Evolutionary conservation across 2,329 filamentous ascomycete genomes (phyloP), one percentile per base, ranked within the genome.

Genomic region (Stagonosporopsis chrysanthemi): DNA sequence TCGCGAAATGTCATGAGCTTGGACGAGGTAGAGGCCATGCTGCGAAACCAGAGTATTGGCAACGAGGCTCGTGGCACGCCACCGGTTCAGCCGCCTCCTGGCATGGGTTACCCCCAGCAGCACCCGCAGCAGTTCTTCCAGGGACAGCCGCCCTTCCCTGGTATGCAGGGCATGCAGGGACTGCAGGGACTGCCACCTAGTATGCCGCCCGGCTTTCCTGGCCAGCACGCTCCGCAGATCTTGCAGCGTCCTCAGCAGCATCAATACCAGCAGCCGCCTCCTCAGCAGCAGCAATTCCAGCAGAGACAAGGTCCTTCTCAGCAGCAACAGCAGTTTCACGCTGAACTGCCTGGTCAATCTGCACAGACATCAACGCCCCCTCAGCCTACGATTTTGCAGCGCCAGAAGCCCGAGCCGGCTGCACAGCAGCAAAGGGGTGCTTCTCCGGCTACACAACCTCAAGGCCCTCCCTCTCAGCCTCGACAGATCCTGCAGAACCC

Each of bases 21-120:
- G 70, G 95, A 98, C 75, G 95, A 99, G 79, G 93, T 99, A 19
- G 95, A 99, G 79, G 94, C 94, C 51, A 88, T 92, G 63, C 93
- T 99, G 89, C 87, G 90, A 58, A 83, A 85, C 31, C 89, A 93
- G 65, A 79, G 86, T 29, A 84, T 85, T 22, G 59, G 62, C 26
- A 57, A 56, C 19, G 61, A 65, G 6, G 31, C 58, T 41, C 62
- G 62, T 39, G 61, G 39, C 17, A 59, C 67, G 2, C 68, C 71
- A 26, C 67, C 77, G 19, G 68, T 74, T 6, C 67, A 61, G 12
- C 57, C 58, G 19, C 68, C 61, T 23, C 56, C 65, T 35, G 56
- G 51, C 64, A 67, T 48, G 62, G 62, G 54, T 41, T 68, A 65
- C 49, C 63, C 61, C 15, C 54, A 61, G 22, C 63, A 57, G n/a